phyloP scores from a whole-genome alignment of 108 stramenopile species.

The Conticribra guillardii region DNA sequence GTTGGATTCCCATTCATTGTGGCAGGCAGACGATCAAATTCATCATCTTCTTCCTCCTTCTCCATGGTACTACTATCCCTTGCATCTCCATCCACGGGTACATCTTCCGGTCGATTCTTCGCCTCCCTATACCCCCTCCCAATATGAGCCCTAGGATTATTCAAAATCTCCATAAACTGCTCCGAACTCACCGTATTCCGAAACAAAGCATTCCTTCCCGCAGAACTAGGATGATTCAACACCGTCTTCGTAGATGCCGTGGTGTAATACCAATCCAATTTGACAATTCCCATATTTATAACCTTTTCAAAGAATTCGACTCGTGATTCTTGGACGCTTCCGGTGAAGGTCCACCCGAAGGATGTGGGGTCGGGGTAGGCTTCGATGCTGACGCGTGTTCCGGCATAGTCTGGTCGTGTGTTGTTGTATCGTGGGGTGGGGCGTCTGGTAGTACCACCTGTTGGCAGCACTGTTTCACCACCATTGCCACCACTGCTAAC shows the following conservation, averaged over 20 bases:
- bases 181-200: conserved; percentile 22
- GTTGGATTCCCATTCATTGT: background rate
- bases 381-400: conserved; percentile 33
- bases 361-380: conserved; percentile 60
- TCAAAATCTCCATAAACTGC: conserved; percentile 29
- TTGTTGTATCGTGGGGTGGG: conserved; percentile 32
- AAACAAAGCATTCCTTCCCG: conserved; percentile 52
- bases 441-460: background rate
- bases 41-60: conserved; percentile 11
- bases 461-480: no score
- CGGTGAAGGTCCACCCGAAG: conserved; percentile 71
- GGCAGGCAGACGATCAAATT: conserved; percentile 26
- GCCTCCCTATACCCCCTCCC: conserved; percentile 20
- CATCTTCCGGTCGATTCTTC: conserved; percentile 11
- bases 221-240: conserved; percentile 53
- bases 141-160: conserved; percentile 41
- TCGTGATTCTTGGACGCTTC: conserved; percentile 26
- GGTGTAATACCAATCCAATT: conserved; percentile 68
- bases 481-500: no score
- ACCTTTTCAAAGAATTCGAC: conserved; percentile 67
- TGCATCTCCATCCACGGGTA: conserved; percentile 7
- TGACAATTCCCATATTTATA: conserved; percentile 41
- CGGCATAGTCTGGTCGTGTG: conserved; percentile 39
- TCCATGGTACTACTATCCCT: background rate
- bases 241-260: conserved; percentile 60